Conservation (phyloP, 208 protist genomes). For the Endotrypanum monterogeii region DNA sequence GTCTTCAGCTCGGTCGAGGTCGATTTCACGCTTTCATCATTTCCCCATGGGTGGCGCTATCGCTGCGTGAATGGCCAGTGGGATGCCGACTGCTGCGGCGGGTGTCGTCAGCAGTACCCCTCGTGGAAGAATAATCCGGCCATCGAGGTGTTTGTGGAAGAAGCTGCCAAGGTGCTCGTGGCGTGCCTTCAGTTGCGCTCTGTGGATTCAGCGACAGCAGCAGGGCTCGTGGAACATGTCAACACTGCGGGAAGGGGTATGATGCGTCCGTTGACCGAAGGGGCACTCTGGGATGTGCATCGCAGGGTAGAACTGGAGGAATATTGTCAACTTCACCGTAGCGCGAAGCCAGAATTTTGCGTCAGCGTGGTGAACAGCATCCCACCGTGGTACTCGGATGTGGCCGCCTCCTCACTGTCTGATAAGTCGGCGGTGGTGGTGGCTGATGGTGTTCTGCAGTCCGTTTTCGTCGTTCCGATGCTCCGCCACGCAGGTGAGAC, state of each 20-base stretch:
- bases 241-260: neutral
- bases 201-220: neutral
- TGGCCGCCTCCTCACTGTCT: constrained; percentile 40
- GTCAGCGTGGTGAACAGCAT: constrained; percentile 42
- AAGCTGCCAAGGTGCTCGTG: constrained; percentile 30
- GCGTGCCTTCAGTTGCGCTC: constrained; percentile 45
- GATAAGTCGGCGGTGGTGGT: constrained; percentile 26
- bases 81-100: constrained; percentile 74
- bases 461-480: constrained; percentile 62
- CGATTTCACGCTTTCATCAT: constrained; percentile 37
- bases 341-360: constrained; percentile 41
- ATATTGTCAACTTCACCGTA: constrained; percentile 48
- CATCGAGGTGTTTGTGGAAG: constrained; percentile 39
- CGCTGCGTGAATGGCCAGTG: constrained; percentile 56
- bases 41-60: constrained; percentile 81
- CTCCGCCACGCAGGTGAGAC: constrained; percentile 63
- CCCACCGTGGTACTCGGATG: constrained; percentile 43
- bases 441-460: constrained; percentile 23
- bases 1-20: constrained; percentile 68
- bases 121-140: constrained; percentile 89
- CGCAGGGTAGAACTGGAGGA: constrained; percentile 35
- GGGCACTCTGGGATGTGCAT: constrained; percentile 9
- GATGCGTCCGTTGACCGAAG: neutral
- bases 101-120: constrained; percentile 50
- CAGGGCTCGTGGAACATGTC: constrained; percentile 9